Evolutionary conservation across 2,329 filamentous ascomycete genomes (phyloP), one percentile per base, ranked within the genome.

Genomic region (Paecilomyces fulvus): DNA sequence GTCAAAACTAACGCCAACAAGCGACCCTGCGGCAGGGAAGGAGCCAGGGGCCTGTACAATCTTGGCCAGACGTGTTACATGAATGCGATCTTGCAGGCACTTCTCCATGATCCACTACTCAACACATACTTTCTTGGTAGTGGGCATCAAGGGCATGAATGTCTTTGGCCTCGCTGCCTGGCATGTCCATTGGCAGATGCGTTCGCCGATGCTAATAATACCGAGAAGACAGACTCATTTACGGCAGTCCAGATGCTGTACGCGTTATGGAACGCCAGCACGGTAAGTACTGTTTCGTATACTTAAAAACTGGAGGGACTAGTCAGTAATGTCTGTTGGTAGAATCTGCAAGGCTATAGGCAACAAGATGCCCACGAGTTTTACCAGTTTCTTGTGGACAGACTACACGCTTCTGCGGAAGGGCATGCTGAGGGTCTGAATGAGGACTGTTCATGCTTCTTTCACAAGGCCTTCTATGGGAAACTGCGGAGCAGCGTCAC

Each of bases 51-150:
- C 30, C 87, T 99, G 59, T 96, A 95, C 74, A 99, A 97, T 68
- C 92, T 96, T 70, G 94, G 92, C n/a, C 91, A 95, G 57, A 97
- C 94, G 10, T 99, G 92, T 77, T 99, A 96, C 74, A 92, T 97
- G 81, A 95, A 94, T 65, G 92, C 96, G 30, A 91, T 97, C 51
- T 80, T 99, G 14, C 94, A 97, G 72, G 91, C 88, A 56, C 85
- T 99, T 64, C 83, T 97, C 55, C 92, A 96, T 75, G 96, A 97
- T 68, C 92, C 92, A 0, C 81, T 96, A 49, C 82, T 99, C 30
- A 86, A 90, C 58, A 92, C 92, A 64, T 97, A 90, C 73, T 97
- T 96, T 71, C 85, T 99, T 5, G 87, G 88, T 46, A 92, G 96
- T 69, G 90, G 92, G 0, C 92, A 99, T 72, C 86, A 87, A 65